A percentile compares a stretch with the other conserved stretches of the same genome.
phyloP scores from a whole-genome alignment of 371 early-diverging fungal genomes.

The Mucor plumbeus region DNA sequence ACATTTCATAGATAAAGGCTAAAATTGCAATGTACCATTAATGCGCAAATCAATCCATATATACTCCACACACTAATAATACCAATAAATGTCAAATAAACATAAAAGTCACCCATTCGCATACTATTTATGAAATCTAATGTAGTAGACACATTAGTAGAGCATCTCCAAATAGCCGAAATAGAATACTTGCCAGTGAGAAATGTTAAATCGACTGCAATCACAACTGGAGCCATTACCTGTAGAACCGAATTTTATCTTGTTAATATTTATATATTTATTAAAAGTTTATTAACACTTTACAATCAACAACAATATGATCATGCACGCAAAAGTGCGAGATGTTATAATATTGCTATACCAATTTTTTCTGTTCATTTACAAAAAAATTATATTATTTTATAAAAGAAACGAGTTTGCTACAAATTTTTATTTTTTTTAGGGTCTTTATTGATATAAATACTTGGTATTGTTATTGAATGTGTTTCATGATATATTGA shows the following conservation, averaged over 20 bases:
- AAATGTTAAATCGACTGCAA: conserved; percentile 21
- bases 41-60: conserved; percentile 15
- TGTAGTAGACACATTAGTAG: neutral
- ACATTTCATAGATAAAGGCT: neutral
- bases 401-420: neutral
- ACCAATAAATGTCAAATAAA: conserved; percentile 27
- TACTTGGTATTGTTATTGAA: neutral
- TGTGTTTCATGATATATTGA: neutral
- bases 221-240: conserved; percentile 23
- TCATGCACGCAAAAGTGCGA: neutral
- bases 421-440: too few relatives aligned
- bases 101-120: conserved; percentile 26
- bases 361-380: conserved; percentile 2
- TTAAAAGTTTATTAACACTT: neutral
- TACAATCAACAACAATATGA: neutral
- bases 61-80: conserved; percentile 30
- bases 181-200: conserved; percentile 13
- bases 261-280: too few relatives aligned
- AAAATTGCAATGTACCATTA: conserved; percentile 12
- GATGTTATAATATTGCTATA: neutral
- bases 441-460: neutral
- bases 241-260: neutral
- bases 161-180: too few relatives aligned
- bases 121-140: conserved; percentile 25
- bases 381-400: neutral